Base-by-base conservation (phyloP, 352 stramenopile genomes). In the Hyaloperonospora arabidopsidis region DNA sequence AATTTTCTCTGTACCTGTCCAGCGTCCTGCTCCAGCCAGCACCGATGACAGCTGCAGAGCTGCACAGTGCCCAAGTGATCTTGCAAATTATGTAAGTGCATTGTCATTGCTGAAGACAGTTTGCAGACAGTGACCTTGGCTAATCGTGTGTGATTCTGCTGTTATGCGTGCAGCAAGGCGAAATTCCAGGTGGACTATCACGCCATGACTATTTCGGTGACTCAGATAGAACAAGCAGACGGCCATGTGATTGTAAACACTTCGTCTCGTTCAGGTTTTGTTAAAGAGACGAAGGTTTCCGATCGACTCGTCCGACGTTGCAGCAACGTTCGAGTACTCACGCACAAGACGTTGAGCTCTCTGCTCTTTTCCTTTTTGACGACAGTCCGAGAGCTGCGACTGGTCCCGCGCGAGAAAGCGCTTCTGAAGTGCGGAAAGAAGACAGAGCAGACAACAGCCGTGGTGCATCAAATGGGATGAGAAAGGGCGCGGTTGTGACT, bases 21-120 rank as follows among this genome's bases (percentile, higher is more conserved):
- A 68, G 63, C 36, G 59, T 77, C 4, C 51, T 93, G 15, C 63
- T 87, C 15, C 65, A 87, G 34, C 61, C 66, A 1, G 45, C 68
- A 22, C 68, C 83, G 0, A 78, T 89, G 52, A 87, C 79, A 12
- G 54, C 67, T 25, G 54, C 61, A 17, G 76, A 93, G 61, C 59
- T 93, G n/a, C 57, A 72, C 29, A 84, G 72, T 49, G 70, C 88
- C 35, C 70, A 89, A 67, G 71, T 87, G 36, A 61, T 93, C 25
- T 68, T 93, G 25, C 83, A 93, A 85, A 67, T 93, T 34, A 38
- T 93, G 83, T 93, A 86, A 56, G 83, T 86, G 18, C 15, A 50
- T 34, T 29, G 29, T 5, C n/a, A 13, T 21, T 7, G 25, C 25
- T 29, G 25, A 29, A 7, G 25, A 47, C 39, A 38, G 32, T n/a